Base-by-base conservation (phyloP, 2,329 filamentous ascomycete species). In the Aspergillus sergii region DNA sequence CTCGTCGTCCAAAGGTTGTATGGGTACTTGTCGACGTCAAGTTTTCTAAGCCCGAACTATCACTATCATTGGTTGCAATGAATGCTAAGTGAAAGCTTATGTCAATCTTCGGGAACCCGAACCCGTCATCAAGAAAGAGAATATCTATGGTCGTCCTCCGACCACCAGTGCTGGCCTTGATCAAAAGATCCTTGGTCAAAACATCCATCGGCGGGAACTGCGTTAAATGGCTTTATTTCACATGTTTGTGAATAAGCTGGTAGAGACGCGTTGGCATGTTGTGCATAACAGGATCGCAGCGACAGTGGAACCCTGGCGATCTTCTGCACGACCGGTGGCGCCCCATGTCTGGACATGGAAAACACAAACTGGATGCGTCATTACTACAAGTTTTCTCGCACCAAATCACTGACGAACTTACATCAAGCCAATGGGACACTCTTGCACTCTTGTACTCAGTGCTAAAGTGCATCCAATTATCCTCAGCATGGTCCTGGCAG, bases 371-470 rank as follows among this genome's bases (percentile, higher is more conserved):
- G 32, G 28, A 43, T n/a, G 23, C 50, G 16, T 30, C 32, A 21
- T 57, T 48, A 48, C 45, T 28, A 48, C 23, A 48, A 8, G 6
- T 26, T 28, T 28, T 48, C 21, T 28, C 21, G 21, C 11, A 48
- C 23, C 21, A 51, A 51, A 32, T 21, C 28, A 32, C 16, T 34
- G 26, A 51, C n/a, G 19, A 8, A 28, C 63, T 57, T 62, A 67
- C 65, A 63, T 67, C 63, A n/a, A 67, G 53, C 63, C 60, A 67
- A 30, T 67, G 65, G 12, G 34, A 55, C 16, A 67, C 60, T 23
- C 56, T 43, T 12, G 63, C 60, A 19, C 63, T 67, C 54, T 63
- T 59, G 26, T 65, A 63, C 41, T 59, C 51, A 21, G 63, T 63
- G 48, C 63, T 64, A 55, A 59, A 65, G 51, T 67, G 65, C 65